phyloP scores from a whole-genome alignment of 2,329 filamentous ascomycete species.

The Colletotrichum cereale region DNA sequence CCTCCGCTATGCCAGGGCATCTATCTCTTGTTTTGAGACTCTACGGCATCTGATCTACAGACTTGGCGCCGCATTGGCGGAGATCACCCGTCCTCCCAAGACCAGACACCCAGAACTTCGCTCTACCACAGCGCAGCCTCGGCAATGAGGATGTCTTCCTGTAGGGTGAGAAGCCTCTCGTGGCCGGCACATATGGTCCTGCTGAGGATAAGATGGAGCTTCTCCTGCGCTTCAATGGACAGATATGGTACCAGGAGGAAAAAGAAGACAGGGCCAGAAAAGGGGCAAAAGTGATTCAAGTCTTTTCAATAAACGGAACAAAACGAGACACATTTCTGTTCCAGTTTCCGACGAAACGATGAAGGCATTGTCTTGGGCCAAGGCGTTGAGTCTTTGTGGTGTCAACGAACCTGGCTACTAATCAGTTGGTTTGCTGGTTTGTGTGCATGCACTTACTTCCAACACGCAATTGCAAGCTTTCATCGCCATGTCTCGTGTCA shows the following conservation, averaged over 20 bases:
- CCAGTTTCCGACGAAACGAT: neutral
- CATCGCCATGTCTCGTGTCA: neutral
- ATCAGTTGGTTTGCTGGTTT: neutral
- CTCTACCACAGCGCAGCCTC: neutral
- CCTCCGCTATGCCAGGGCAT: neutral
- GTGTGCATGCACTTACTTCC: neutral
- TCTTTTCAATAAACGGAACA: neutral
- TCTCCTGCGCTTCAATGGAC: neutral
- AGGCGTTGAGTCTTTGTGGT: neutral
- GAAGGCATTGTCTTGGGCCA: neutral
- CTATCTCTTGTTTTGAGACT: neutral
- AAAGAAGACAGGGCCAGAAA: neutral
- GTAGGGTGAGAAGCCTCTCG: neutral
- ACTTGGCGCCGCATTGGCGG: neutral
- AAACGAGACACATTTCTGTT: neutral
- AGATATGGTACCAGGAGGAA: neutral
- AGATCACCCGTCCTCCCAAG: neutral
- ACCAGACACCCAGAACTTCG: conserved; percentile 1
- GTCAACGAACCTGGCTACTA: neutral
- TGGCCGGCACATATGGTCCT: neutral
- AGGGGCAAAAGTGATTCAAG: neutral
- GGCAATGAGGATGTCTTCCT: neutral
- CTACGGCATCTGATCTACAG: conserved; percentile 6
- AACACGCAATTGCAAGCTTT: neutral
- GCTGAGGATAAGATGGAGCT: neutral